These are phyloP conservation scores for Phialophora chinensis DNA, from an alignment of 2,329 filamentous ascomycete species.

Conservation along the genomic window DNA sequence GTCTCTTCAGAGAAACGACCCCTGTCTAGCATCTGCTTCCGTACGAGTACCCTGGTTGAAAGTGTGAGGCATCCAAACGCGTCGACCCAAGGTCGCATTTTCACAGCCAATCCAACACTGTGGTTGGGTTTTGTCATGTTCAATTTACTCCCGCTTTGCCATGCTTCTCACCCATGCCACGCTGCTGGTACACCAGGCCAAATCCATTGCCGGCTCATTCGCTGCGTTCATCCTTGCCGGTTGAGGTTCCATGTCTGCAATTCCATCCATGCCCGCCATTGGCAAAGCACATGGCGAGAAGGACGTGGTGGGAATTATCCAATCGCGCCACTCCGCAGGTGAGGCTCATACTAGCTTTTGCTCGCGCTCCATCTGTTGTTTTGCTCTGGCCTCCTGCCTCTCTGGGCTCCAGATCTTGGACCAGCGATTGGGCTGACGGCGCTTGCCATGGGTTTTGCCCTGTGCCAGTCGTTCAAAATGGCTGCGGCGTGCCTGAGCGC, in stretches of 20 bases:
- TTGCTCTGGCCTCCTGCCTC: conserved; percentile 19
- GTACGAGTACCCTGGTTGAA: conserved; percentile 22
- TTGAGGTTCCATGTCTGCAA: conserved; percentile 13
- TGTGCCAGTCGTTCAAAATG: conserved; percentile 13
- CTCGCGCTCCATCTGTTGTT: neutral
- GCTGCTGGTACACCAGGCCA: neutral
- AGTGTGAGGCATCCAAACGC: conserved; percentile 1
- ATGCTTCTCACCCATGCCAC: conserved; percentile 8
- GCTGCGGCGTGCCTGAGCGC: conserved; percentile 20
- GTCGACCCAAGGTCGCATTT: conserved; percentile 21
- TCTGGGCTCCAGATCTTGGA: conserved; percentile 3
- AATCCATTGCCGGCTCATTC: conserved; percentile 3
- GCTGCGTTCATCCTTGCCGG: conserved; percentile 3
- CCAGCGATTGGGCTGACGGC: conserved; percentile 19
- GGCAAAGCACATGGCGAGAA: conserved; percentile 18
- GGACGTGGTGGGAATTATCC: conserved; percentile 15
- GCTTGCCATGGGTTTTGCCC: conserved; percentile 6
- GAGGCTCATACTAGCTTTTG: neutral
- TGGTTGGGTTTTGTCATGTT: conserved; percentile 7
- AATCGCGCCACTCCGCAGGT: conserved; percentile 22
- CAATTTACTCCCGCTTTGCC: conserved; percentile 17
- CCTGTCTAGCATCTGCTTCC: conserved; percentile 14
- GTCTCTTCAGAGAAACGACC: neutral
- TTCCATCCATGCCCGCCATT: conserved; percentile 15
- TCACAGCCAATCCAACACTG: neutral